Base-by-base conservation (phyloP, 768 basidiomycete genomes). In the Pulveroboletus sp. region DNA sequence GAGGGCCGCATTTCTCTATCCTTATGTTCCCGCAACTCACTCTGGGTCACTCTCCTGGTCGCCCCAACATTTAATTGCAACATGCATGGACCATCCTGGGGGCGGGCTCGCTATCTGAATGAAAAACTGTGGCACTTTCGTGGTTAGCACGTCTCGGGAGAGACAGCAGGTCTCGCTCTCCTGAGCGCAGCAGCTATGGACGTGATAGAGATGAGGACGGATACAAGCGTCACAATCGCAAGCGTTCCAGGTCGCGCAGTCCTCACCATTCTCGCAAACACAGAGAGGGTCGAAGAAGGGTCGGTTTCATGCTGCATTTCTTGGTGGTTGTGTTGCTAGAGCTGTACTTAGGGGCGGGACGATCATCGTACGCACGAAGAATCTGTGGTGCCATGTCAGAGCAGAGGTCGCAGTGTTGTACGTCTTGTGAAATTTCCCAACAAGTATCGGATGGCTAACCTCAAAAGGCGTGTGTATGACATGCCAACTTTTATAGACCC, bases 371-470 rank as follows among this genome's bases (percentile, higher is more conserved):
- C 40, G 4, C 51, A 43, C 11, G 47, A 32, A 24, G 53, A 47
- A 15, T 45, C 42, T 6, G 43, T 43, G 8, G 50, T 13, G 5
- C 42, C 42, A n/a, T 53, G 50, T 10, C 51, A 45, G 42, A 42
- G 30, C 13, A 54, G 59, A 49, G 60, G 61, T 11, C 64, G 60
- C 9, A 66, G 66, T 47, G 54, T 66, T 35, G 66, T 67, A 68
- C 65, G 65, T 62, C 50, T 43, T 17, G 3, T 18, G 33, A 17
- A n/a, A 30, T 7, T 21, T 5, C 4, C 21, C 21, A 21, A 1
- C 3, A 13, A 31, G 24, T 27, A 43, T 45, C 38, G 8, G 55
- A 46, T 51, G 21, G 27, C 51, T 67, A 43, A 67, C 62, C 58
- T 56, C 49, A 53, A 49, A 68, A 68, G 64, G 52, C 49, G 51